Base-by-base conservation (phyloP, 495 filamentous ascomycete species). In the Apiosordaria backusii region DNA sequence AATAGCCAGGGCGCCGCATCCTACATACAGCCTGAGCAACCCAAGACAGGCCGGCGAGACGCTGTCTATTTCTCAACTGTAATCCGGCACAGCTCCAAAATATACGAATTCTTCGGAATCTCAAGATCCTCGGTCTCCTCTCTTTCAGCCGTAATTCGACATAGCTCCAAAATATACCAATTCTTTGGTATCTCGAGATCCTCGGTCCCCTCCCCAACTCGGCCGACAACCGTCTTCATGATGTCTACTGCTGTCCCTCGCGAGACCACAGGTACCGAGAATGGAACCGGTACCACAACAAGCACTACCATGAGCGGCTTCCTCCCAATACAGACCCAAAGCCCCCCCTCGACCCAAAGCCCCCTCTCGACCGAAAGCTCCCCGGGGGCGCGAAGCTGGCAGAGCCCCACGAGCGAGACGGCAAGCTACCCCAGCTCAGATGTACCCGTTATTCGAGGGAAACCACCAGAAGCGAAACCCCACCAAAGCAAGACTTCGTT, bases 51-150 rank as follows among this genome's bases (percentile, higher is more conserved):
- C 55, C 19, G 35, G 26, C 68, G 57, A 1, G 57, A 70, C 29
- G 68, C 40, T 3, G 19, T 68, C 54, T 67, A 67, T 53, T 16
- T 72, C 57, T 35, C 63, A 9, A 63, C 64, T 10, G 35, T 66
- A 16, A 50, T 40, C 24, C 29, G 61, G 22, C 69, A 65, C 64
- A 73, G 71, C 65, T 63, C 64, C 66, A 73, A 73, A 26, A 71
- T 73, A 27, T 65, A 65, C 64, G 68, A 73, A 18, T 73, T 73
- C 67, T 73, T 73, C 54, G 71, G 71, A 21, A 57, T 71, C 29
- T 65, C 70, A 4, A 7, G 22, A 22, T 57, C 66, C 4, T 58
- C 65, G 6, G 4, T 50, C 9, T 65, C 50, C 15, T 63, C 69
- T 15, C 16, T 72, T 50, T 35, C 63, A 9, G 61, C 64, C 13